A percentile compares a stretch with the other conserved stretches of the same genome.
phyloP scores from a whole-genome alignment of 2,329 filamentous ascomycete genomes.

The Pseudogymnoascus sp. region DNA sequence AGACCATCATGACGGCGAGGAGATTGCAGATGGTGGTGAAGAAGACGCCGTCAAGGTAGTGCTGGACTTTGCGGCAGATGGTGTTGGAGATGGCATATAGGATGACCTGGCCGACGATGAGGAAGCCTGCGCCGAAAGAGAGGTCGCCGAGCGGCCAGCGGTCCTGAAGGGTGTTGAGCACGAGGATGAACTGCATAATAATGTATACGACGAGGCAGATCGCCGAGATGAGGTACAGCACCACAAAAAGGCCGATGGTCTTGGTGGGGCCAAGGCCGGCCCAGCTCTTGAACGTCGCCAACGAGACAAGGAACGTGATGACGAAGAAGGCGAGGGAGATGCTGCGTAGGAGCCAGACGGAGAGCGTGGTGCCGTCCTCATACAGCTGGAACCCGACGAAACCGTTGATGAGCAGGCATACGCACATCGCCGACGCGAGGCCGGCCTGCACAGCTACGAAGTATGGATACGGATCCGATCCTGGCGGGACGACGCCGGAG shows the following conservation, averaged over 20 bases:
- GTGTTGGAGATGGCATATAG: constrained; percentile 81
- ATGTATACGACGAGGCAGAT: constrained; percentile 81
- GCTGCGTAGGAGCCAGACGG: constrained; percentile 82
- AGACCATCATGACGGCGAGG: constrained; percentile 97
- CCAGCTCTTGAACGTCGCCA: constrained; percentile 90
- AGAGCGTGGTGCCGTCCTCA: constrained; percentile 89
- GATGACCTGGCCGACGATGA: constrained; percentile 84
- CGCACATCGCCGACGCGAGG: constrained; percentile 75
- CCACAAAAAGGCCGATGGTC: constrained; percentile 81
- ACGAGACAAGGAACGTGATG: constrained; percentile 76
- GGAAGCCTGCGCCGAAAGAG: constrained; percentile 81
- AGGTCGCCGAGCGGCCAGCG: constrained; percentile 94
- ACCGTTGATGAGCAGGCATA: constrained; percentile 87
- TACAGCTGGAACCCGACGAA: constrained; percentile 98
- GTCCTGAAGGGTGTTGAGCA: constrained; percentile 83
- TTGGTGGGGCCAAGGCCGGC: constrained; percentile 77
- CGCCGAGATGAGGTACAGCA: constrained; percentile 85
- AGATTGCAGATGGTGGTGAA: constrained; percentile 92
- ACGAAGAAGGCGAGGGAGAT: constrained; percentile 74
- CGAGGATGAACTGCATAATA: constrained; percentile 78
- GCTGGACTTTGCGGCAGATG: constrained; percentile 76
- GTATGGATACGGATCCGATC: constrained; percentile 74
- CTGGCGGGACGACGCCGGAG: constrained; percentile 81
- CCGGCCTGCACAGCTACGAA: constrained; percentile 85
- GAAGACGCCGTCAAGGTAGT: constrained; percentile 92